phyloP scores from a whole-genome alignment of 2,329 filamentous ascomycete genomes.

The Aschersonia sp. region DNA sequence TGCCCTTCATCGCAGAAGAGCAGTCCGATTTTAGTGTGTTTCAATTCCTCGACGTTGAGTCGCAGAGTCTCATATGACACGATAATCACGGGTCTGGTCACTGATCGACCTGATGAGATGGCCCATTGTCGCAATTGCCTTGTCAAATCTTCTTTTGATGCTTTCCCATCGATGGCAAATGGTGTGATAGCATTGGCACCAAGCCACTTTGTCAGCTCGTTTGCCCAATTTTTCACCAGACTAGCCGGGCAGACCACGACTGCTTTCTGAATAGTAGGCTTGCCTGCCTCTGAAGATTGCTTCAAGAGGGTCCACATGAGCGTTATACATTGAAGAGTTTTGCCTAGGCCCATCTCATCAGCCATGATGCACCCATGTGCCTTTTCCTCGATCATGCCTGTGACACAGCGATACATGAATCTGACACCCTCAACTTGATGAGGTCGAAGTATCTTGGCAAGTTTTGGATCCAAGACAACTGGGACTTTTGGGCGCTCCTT shows the following conservation, averaged over 20 bases:
- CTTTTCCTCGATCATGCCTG: conserved; percentile 85
- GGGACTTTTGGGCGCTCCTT: conserved; percentile 77
- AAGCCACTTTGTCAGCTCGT: conserved; percentile 93
- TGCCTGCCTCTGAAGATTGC: conserved; percentile 91
- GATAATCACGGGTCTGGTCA: conserved; percentile 87
- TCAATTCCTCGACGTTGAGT: conserved; percentile 79
- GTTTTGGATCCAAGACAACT: conserved; percentile 83
- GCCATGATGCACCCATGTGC: conserved; percentile 99
- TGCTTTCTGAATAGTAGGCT: conserved; percentile 84
- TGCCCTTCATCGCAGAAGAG: conserved; percentile 95
- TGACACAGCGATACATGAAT: conserved; percentile 90
- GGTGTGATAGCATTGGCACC: conserved; percentile 81
- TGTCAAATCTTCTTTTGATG: conserved; percentile 82
- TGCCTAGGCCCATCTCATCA: conserved; percentile 96
- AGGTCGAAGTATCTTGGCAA: conserved; percentile 80
- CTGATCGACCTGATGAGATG: conserved; percentile 73
- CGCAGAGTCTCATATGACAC: conserved; percentile 95
- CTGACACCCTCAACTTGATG: conserved; percentile 98
- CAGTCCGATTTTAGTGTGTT: conserved; percentile 77
- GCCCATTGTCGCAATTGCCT: conserved; percentile 90
- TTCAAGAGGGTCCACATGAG: conserved; percentile 95
- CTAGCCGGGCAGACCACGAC: conserved; percentile 95
- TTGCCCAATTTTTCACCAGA: conserved; percentile 95
- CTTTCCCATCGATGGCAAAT: conserved; percentile 94
- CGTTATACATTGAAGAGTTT: conserved; percentile 92